Evolutionary conservation across 108 stramenopile genomes (phyloP).

Genomic region (Pseudonitzschia delicatissima): DNA sequence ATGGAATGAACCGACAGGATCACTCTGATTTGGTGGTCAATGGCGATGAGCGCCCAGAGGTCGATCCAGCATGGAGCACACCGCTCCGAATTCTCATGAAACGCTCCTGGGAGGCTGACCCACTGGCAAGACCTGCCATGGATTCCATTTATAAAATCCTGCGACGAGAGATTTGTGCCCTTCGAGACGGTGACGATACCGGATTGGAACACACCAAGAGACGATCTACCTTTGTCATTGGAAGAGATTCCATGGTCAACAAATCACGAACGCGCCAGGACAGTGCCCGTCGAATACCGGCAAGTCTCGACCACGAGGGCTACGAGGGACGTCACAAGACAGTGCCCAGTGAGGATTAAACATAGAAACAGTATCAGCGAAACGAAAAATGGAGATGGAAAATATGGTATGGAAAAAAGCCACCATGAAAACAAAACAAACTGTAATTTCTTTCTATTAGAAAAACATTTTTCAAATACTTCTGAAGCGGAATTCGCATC

Average conservation of each 20-base stretch:
- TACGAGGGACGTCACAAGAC: constrained; percentile 13
- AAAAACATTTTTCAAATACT: too few species aligned
- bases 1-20: constrained; percentile 53
- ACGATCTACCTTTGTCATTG: constrained; percentile 53
- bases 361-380: too few species aligned
- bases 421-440: too few species aligned
- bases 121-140: constrained; percentile 62
- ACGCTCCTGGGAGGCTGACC: constrained; percentile 68
- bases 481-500: too few species aligned
- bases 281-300: neutral
- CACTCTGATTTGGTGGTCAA: constrained; percentile 48
- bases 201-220: constrained; percentile 46
- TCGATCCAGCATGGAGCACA: constrained; percentile 59
- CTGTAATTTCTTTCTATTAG: too few species aligned
- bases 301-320: constrained; percentile 19
- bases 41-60: constrained; percentile 47
- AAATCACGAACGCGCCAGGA: constrained; percentile 12
- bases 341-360: constrained; percentile 3
- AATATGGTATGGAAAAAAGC: too few species aligned
- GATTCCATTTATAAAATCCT: constrained; percentile 56
- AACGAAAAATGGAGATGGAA: too few species aligned
- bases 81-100: constrained; percentile 64
- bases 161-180: constrained; percentile 44
- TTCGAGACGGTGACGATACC: constrained; percentile 54
- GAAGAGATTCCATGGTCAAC: constrained; percentile 27